Evolutionary conservation across 169 alveolate genomes (phyloP).

Genomic region (Plasmodium knowlesi): DNA sequence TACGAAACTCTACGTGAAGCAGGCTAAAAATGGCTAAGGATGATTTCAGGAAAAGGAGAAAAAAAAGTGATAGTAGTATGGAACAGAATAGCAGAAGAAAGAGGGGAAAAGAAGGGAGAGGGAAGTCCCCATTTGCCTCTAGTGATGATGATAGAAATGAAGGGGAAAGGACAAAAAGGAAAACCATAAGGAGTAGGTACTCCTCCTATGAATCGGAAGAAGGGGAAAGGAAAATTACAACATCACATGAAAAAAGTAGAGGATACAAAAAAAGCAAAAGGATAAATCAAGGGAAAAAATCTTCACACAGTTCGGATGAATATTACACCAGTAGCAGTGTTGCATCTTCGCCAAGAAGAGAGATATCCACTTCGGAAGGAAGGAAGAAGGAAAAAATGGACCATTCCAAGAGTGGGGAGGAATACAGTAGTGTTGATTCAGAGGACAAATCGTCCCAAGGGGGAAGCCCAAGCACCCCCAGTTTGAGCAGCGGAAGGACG

Average conservation of each 20-base stretch:
- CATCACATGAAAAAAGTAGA: background rate
- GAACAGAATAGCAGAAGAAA: background rate
- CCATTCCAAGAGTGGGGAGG: background rate
- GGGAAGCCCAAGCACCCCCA: background rate
- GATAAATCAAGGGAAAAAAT: background rate
- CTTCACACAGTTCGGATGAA: background rate
- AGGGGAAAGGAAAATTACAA: background rate
- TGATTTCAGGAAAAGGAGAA: background rate
- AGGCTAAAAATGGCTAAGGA: background rate
- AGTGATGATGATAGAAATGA: constrained; percentile 1
- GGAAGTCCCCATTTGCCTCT: background rate
- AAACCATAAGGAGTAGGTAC: background rate
- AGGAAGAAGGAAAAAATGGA: background rate
- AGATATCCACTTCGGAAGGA: background rate
- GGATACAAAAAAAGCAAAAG: background rate
- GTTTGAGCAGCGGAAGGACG: background rate
- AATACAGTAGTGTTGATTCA: background rate
- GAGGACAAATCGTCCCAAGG: background rate
- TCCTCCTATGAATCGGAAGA: background rate
- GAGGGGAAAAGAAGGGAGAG: background rate
- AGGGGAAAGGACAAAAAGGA: constrained; percentile 2
- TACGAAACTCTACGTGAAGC: background rate
- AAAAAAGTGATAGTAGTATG: background rate
- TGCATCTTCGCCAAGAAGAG: background rate
- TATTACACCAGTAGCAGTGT: background rate